Conservation (phyloP, 1,284 basidiomycete species). For the Chondrostereum purpureum region DNA sequence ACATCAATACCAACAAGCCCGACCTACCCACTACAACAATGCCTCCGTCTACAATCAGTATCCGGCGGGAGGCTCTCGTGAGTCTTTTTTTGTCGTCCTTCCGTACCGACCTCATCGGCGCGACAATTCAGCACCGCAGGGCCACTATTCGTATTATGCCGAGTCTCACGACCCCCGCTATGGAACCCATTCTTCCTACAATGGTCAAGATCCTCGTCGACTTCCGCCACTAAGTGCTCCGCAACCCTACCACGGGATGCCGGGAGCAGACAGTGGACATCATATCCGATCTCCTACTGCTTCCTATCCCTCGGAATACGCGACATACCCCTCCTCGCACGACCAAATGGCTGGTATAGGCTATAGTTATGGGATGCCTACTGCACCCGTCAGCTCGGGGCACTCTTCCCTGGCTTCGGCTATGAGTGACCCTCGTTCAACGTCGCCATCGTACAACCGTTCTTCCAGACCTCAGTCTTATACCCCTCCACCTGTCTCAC, state of each 20-base stretch:
- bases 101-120: conserved; percentile 26
- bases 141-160: conserved; percentile 38
- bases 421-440: conserved; percentile 27
- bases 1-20: conserved; percentile 54
- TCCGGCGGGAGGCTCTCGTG: conserved; percentile 40
- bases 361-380: conserved; percentile 32
- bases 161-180: conserved; percentile 21
- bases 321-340: conserved; percentile 24
- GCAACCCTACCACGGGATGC: conserved; percentile 8
- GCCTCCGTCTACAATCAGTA: conserved; percentile 46
- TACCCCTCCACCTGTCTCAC: conserved; percentile 26
- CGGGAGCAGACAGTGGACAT: conserved; percentile 9
- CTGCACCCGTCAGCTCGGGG: conserved; percentile 4
- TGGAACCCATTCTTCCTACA: conserved; percentile 12
- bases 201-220: conserved; percentile 32
- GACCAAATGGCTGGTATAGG: conserved; percentile 4
- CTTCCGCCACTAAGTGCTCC: conserved; percentile 41
- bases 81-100: conserved; percentile 25
- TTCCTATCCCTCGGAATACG: conserved; percentile 42
- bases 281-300: conserved; percentile 52
- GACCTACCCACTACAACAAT: conserved; percentile 53
- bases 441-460: conserved; percentile 36
- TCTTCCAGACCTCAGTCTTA: conserved; percentile 22
- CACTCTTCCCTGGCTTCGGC: conserved; percentile 3
- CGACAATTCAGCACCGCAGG: conserved; percentile 37